phyloP scores from a whole-genome alignment of 257 asterid genomes.

The Avicennia marina region DNA sequence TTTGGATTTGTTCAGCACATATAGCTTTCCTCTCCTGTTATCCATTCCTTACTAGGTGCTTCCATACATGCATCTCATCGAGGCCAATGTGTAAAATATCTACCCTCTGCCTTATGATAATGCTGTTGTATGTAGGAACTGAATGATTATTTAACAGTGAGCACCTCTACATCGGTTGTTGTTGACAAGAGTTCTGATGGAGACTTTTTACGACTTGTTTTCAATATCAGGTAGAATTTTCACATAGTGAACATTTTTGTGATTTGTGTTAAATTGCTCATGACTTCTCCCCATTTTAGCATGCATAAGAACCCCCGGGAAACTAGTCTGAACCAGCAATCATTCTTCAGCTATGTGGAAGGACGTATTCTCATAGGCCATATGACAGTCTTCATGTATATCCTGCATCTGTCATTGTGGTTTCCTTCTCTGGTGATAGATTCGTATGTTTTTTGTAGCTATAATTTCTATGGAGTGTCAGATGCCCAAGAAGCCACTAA shows the following conservation, averaged over 20 bases:
- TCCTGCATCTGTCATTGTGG: no score
- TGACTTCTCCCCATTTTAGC: not conserved
- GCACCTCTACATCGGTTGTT: slow-evolving; percentile 70
- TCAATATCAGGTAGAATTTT: slow-evolving; percentile 69
- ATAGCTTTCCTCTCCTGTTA: no score
- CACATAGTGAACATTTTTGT: not conserved
- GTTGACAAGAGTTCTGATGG: slow-evolving; percentile 92
- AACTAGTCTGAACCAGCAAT: not conserved
- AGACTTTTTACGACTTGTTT: slow-evolving; percentile 77
- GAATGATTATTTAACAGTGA: slow-evolving; percentile 56
- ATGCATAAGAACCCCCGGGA: not conserved
- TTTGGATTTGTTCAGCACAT: no score
- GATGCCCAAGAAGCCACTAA: no score
- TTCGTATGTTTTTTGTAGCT: no score
- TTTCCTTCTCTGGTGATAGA: no score
- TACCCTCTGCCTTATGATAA: slow-evolving; percentile 4
- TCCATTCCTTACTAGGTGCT: no score
- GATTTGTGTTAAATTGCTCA: no score
- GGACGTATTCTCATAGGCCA: no score
- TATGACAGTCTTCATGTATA: no score
- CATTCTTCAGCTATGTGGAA: not conserved
- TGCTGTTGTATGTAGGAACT: slow-evolving; percentile 62
- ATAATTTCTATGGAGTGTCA: no score
- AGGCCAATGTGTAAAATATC: not conserved
- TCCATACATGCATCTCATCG: not conserved